phyloP scores from a whole-genome alignment of 176 grass and related monocot species.

The Dendrocalamus sinicus region DNA sequence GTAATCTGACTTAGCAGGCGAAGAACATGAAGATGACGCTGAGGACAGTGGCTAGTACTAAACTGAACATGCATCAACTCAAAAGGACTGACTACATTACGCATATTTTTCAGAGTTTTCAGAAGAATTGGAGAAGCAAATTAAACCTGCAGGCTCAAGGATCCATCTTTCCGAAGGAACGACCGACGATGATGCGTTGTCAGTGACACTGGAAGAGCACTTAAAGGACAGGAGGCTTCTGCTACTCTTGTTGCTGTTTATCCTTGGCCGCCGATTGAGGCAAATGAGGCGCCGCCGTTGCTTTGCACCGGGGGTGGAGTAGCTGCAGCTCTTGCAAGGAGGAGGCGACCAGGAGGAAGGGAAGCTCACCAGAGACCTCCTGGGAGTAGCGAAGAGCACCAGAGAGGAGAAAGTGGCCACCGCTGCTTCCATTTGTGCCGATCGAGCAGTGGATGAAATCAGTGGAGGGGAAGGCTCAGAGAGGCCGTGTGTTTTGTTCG shows the following conservation, averaged over 20 bases:
- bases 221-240: conserved; percentile 21
- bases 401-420: conserved; percentile 18
- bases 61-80: neutral
- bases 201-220: conserved; percentile 22
- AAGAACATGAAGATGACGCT: neutral
- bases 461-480: neutral
- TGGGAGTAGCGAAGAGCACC: neutral
- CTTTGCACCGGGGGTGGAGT: neutral
- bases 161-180: conserved; percentile 56
- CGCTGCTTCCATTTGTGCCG: conserved; percentile 30
- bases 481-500: too few species aligned
- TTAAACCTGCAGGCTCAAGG: conserved; percentile 65
- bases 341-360: neutral
- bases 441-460: neutral
- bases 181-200: neutral
- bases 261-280: neutral
- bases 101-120: neutral
- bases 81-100: neutral
- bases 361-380: neutral
- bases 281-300: neutral
- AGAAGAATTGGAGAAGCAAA: neutral
- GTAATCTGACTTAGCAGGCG: neutral
- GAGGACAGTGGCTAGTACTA: neutral
- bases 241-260: neutral
- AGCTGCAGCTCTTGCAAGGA: conserved; percentile 13